Percentiles rank a stretch among this genome's conserved stretches.
These are phyloP conservation scores for Ceratobasidium papillatum DNA, from an alignment of 1,284 basidiomycete genomes.

Conservation along the genomic window DNA sequence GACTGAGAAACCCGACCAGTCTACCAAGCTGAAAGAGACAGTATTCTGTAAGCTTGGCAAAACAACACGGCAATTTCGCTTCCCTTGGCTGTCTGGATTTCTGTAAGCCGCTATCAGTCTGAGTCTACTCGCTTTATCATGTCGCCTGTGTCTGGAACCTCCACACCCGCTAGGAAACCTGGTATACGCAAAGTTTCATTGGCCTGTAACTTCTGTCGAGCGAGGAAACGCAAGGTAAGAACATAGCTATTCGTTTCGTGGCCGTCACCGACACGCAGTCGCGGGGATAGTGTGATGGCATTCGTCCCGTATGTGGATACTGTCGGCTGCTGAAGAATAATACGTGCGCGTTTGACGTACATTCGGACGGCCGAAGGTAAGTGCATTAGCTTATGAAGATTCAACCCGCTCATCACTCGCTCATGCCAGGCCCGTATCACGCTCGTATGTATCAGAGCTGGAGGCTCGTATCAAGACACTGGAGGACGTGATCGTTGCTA, in stretches of 20 bases:
- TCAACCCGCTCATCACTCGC: neutral
- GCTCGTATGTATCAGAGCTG: slow-evolving; percentile 17
- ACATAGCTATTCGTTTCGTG: neutral
- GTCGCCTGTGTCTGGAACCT: neutral
- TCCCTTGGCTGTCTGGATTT: neutral
- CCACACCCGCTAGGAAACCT: neutral
- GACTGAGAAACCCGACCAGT: too few species aligned
- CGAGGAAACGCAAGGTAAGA: slow-evolving; percentile 26
- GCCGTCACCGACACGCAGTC: neutral
- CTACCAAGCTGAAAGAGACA: too few species aligned
- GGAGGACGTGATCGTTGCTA: slow-evolving; percentile 12
- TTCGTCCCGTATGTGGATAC: slow-evolving; percentile 28
- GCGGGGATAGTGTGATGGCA: slow-evolving; percentile 8
- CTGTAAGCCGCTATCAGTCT: neutral
- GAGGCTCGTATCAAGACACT: slow-evolving; percentile 26
- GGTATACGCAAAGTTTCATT: slow-evolving; percentile 14
- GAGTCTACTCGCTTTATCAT: neutral
- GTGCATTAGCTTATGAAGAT: neutral
- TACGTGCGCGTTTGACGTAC: slow-evolving; percentile 21
- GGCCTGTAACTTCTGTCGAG: slow-evolving; percentile 32
- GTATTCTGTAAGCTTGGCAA: too few species aligned
- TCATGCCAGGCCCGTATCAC: neutral
- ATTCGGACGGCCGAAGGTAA: slow-evolving; percentile 32
- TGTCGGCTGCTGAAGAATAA: slow-evolving; percentile 19
- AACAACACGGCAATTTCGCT: too few species aligned